Evolutionary conservation across 2,329 filamentous ascomycete species (phyloP), one percentile per base, ranked within the genome.

Genomic region (Gaeumannomyces sp.): DNA sequence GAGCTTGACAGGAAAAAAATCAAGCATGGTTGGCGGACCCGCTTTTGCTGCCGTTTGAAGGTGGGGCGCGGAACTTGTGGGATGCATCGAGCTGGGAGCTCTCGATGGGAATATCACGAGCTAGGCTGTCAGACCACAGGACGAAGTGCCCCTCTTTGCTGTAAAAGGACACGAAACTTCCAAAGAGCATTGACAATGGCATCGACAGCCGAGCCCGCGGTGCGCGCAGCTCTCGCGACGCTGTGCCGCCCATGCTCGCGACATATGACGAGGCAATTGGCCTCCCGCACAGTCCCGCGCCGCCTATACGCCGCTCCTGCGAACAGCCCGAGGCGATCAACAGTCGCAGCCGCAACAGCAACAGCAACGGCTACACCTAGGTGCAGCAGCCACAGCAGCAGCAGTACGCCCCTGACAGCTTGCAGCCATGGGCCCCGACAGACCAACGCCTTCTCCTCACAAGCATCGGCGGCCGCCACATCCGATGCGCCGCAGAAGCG

Each of bases 221-320:
- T 79, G 66, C 78, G 76, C 65, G 73, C 74, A 67, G 76, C 74
- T 67, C 74, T 78, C 66, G 75, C 73, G 22, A 76, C 70, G 65
- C 66, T 80, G 8, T 81, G 79, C 64, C 74, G 76, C 35, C 76
- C 74, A 66, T 80, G 78, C 69, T 77, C 77, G 53, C 69, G 73
- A 33, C 74, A 75, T 31, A 62, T 76, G 63, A 67, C 67, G 65
- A 28, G 56, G 62, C 60, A 64, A 61, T 27, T 64, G 56, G 27
- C 35, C 50, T 28, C 53, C 27, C 53, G 59, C 59, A 38, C 38
- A 57, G 59, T 50, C 31, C 56, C 56, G 22, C 33, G 56, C 16
- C 62, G 62, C 56, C n/a, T 59, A 19, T 59, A 19, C 33, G 33
- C 56, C 31, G 62, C 56, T 13, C 22, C 61, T 70, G 71, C 66